Conservation (phyloP, 2,329 filamentous ascomycete genomes). For the Botrytis medusae region DNA sequence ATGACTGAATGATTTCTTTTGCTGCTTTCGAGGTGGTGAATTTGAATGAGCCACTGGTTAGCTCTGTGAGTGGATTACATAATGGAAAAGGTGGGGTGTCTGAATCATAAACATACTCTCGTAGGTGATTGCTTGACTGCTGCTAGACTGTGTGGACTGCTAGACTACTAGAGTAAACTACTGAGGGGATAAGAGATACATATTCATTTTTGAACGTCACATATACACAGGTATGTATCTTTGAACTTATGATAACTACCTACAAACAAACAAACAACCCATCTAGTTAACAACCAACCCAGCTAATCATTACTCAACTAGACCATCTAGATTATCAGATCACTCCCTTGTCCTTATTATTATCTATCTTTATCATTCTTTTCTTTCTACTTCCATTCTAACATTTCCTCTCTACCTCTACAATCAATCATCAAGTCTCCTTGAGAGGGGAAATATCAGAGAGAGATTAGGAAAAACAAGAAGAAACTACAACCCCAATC, state of each 20-base stretch:
- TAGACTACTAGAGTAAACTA: neutral
- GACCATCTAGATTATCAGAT: neutral
- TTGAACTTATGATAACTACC: neutral
- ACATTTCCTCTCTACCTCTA: neutral
- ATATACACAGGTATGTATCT: neutral
- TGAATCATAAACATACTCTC: neutral
- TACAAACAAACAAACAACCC: neutral
- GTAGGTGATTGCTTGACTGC: neutral
- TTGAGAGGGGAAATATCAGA: neutral
- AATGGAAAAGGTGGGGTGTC: neutral
- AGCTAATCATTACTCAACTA: neutral
- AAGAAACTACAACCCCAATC: neutral
- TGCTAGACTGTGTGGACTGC: neutral
- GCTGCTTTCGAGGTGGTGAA: neutral
- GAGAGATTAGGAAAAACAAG: neutral
- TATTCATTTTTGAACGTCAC: neutral
- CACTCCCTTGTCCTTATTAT: neutral
- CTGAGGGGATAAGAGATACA: neutral
- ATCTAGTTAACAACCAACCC: neutral
- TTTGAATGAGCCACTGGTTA: neutral
- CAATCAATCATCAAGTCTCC: neutral
- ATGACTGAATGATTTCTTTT: neutral
- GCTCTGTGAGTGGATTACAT: neutral
- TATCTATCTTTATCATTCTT: neutral
- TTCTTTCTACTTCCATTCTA: neutral